phyloP scores from a whole-genome alignment of 1,284 basidiomycete species.

The Trichosporon faecale region DNA sequence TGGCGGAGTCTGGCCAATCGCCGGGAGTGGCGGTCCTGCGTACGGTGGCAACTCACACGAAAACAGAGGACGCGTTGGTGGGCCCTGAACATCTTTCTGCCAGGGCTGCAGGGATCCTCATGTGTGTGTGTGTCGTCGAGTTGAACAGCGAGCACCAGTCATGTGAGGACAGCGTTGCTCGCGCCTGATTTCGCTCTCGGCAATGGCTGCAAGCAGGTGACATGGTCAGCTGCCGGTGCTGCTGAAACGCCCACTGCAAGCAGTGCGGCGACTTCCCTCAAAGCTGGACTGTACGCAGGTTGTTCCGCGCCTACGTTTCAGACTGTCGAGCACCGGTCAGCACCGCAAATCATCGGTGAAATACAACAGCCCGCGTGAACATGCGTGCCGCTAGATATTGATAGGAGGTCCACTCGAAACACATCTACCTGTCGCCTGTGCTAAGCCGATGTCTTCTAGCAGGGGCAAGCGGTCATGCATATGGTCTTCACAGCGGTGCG shows the following conservation, averaged over 20 bases:
- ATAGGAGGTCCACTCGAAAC: background rate
- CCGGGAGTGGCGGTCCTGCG: background rate
- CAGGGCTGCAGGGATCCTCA: background rate
- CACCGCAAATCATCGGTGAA: background rate
- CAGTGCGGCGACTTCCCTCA: background rate
- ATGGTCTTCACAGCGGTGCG: background rate
- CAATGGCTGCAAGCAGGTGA: too few relatives aligned
- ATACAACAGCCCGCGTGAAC: background rate
- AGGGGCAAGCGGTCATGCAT: background rate
- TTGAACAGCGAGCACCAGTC: too few relatives aligned
- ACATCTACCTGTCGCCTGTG: too few relatives aligned
- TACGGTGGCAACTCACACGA: background rate
- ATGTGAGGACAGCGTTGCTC: background rate
- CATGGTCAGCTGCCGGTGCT: background rate
- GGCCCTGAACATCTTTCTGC: background rate
- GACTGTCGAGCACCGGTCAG: background rate
- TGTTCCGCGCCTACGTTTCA: background rate
- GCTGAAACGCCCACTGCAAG: background rate
- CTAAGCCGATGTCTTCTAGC: too few relatives aligned
- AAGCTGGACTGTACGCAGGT: background rate
- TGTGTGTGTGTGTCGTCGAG: background rate
- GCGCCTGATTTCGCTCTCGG: background rate
- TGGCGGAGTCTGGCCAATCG: background rate
- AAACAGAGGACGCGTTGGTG: background rate
- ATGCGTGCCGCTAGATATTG: background rate